Evolutionary conservation across 2,329 filamentous ascomycete genomes (phyloP), one percentile per base, ranked within the genome.

Genomic region (Colletotrichum sidae): DNA sequence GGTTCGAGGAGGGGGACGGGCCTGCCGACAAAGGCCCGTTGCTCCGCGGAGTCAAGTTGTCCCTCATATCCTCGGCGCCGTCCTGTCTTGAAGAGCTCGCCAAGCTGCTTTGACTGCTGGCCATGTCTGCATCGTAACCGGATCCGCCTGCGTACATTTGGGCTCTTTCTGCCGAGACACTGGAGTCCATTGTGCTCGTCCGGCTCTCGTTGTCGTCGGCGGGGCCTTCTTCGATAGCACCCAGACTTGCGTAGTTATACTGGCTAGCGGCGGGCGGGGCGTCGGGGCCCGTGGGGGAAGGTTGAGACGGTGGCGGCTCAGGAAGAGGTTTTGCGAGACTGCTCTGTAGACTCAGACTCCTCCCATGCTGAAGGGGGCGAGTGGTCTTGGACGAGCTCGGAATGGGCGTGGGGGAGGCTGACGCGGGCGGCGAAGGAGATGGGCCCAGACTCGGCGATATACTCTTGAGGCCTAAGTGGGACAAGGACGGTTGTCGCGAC

Each of bases 251-350:
- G 72, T 67, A 6, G 75, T 76, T 59, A 74, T 75, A 57, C 70
- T 70, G 37, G 76, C 76, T 13, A 72, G 80, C 52, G 25, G 25
- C 25, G 75, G 75, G 58, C 71, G 76, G 67, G 69, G 73, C 59
- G 70, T 69, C 65, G 53, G 69, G 70, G 52, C 69, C 62, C 69
- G 37, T n/a, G 42, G 60, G 58, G 11, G 69, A 60, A 39, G 60
- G 50, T 15, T 59, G 25, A 41, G 55, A 49, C 11, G 72, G 79
- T 34, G 86, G 84, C 33, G 85, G 80, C 66, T 83, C 80, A 41
- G 86, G 86, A 25, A 88, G 74, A 53, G 86, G 86, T 73, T 88
- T 88, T 70, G 82, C 81, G 68, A 88, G 84, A 70, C 85, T 88
- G 63, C 84, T 78, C 71, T 86, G 84, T 54, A 88, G 75, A 69